Evolutionary conservation across 371 early-diverging fungal species (phyloP).

Genomic region (Quaeritorhiza haematococci): DNA sequence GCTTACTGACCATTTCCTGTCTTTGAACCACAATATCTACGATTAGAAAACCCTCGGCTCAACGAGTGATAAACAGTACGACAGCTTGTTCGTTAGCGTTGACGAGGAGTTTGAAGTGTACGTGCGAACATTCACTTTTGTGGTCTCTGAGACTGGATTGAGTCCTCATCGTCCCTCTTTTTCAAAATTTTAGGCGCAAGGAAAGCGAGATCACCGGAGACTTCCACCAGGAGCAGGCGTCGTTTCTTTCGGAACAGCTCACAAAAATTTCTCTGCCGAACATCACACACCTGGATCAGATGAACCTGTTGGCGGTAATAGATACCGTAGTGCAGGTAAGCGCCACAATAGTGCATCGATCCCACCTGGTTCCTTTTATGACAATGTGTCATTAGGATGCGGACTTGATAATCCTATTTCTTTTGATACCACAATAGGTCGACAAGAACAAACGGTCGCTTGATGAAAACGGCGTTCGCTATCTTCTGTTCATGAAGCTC

Average conservation of each 20-base stretch:
- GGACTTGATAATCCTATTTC: not conserved
- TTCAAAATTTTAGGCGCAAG: too few relatives aligned
- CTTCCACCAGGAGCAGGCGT: too few relatives aligned
- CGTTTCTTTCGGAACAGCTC: constrained; percentile 24
- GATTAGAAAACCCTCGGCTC: too few relatives aligned
- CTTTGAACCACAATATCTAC: too few relatives aligned
- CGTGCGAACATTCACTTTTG: too few relatives aligned
- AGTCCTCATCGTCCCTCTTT: too few relatives aligned
- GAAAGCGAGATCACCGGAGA: too few relatives aligned
- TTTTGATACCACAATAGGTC: constrained; percentile 37
- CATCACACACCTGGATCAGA: constrained; percentile 25
- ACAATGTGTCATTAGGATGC: not conserved
- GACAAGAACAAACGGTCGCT: constrained; percentile 64
- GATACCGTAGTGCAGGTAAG: constrained; percentile 58
- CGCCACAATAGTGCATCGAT: not conserved
- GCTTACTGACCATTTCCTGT: too few relatives aligned
- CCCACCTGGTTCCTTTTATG: not conserved
- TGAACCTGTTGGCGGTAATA: constrained; percentile 56
- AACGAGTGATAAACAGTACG: too few relatives aligned
- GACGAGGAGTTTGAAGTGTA: too few relatives aligned
- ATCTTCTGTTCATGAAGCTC: constrained; percentile 65
- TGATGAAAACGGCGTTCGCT: constrained; percentile 88
- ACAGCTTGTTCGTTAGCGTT: too few relatives aligned
- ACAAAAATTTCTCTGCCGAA: constrained; percentile 21
- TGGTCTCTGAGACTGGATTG: too few relatives aligned